A percentile compares a stretch with the other conserved stretches of the same genome.
Evolutionary conservation across 139 green algal genomes (phyloP).

Genomic region (Coccomyxa sp.): DNA sequence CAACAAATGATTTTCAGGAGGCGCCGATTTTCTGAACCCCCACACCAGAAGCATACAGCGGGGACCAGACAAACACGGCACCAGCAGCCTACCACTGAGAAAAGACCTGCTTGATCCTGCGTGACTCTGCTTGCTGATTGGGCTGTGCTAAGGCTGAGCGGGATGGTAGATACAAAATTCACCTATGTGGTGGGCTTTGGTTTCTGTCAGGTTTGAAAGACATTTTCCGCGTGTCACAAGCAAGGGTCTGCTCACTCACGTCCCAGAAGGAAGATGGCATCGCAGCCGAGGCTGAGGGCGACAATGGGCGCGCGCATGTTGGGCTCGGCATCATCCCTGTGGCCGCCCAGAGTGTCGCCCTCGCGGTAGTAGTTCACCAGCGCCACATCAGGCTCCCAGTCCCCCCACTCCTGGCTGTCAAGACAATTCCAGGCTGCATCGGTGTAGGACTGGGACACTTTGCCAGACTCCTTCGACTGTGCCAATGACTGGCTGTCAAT

Average conservation of each 20-base stretch:
- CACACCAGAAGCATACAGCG: too few species aligned
- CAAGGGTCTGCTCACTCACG: slow-evolving; percentile 12
- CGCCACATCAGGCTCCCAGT: slow-evolving; percentile 71
- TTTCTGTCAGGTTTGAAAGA: too few species aligned
- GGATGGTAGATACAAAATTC: too few species aligned
- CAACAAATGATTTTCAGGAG: too few species aligned
- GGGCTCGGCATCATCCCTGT: slow-evolving; percentile 83
- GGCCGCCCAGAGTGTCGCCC: slow-evolving; percentile 77
- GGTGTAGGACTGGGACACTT: not conserved
- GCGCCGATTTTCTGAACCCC: too few species aligned
- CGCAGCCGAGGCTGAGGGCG: slow-evolving; percentile 73
- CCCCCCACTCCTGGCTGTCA: not conserved
- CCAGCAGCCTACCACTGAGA: too few species aligned
- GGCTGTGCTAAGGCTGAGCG: too few species aligned
- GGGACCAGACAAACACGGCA: too few species aligned
- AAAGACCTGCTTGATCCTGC: too few species aligned
- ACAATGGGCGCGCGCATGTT: slow-evolving; percentile 80
- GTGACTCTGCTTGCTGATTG: too few species aligned
- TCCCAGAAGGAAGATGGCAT: slow-evolving; percentile 84
- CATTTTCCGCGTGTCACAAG: too few species aligned
- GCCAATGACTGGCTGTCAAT: not conserved
- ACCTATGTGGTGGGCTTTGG: too few species aligned
- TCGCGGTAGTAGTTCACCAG: slow-evolving; percentile 85
- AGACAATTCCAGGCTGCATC: not conserved
- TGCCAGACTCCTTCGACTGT: not conserved